Conservation (phyloP, 305 asterid species). For the Nicotiana rustica region DNA sequence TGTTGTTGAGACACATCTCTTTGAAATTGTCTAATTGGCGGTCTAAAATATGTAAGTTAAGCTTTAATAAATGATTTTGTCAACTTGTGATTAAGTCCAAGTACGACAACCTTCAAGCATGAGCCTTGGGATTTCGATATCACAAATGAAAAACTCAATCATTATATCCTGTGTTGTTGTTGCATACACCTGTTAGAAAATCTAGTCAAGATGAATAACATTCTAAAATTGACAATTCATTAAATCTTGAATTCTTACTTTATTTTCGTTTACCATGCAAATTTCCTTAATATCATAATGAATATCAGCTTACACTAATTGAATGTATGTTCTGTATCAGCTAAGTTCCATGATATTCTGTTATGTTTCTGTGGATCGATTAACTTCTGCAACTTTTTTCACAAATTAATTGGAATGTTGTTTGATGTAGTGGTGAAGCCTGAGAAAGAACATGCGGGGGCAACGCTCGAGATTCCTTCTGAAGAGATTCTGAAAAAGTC, state of each 20-base stretch:
- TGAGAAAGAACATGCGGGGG: constrained; percentile 77
- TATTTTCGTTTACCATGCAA: not conserved
- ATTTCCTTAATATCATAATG: not conserved
- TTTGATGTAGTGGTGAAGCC: constrained; percentile 81
- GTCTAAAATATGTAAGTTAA: not conserved
- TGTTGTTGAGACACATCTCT: constrained; percentile 3
- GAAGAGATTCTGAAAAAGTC: constrained; percentile 77
- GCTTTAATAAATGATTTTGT: not conserved
- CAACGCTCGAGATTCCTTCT: constrained; percentile 87
- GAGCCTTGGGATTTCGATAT: not conserved
- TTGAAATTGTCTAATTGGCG: not conserved
- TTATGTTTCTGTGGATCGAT: not conserved
- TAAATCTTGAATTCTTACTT: not conserved
- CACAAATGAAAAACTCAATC: constrained; percentile 4
- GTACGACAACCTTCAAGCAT: not conserved
- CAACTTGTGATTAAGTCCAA: constrained; percentile 15
- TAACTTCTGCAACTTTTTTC: not conserved
- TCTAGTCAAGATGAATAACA: not conserved
- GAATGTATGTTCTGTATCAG: not conserved
- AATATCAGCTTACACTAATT: not conserved
- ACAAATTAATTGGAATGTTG: not conserved
- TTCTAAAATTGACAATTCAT: not conserved
- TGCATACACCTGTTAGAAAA: not conserved
- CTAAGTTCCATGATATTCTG: not conserved
- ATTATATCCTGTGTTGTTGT: not conserved